Conservation (phyloP, 23 red algal genomes). For the Gracilaria caudata region DNA sequence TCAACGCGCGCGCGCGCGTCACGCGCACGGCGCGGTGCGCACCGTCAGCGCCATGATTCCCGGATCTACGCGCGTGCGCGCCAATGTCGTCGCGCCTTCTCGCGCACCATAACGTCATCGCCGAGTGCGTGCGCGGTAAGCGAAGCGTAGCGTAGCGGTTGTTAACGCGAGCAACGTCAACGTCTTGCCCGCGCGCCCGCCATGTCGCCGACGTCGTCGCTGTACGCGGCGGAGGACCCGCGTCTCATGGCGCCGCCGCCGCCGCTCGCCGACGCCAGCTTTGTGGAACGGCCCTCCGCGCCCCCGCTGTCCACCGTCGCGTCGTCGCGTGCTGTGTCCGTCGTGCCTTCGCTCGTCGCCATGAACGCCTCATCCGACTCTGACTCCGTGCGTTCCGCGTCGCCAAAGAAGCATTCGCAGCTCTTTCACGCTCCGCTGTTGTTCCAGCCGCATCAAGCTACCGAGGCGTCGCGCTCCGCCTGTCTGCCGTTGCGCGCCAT, state of each 20-base stretch:
- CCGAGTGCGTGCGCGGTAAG: neutral
- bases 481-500: conserved; percentile 16
- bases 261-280: neutral
- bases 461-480: conserved; percentile 28
- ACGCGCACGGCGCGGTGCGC: conserved; percentile 35
- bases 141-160: neutral
- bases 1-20: conserved; percentile 14
- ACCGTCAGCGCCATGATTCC: conserved; percentile 18
- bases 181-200: conserved; percentile 16
- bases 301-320: conserved; percentile 33
- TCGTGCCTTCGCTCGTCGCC: conserved; percentile 26
- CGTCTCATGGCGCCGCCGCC: neutral
- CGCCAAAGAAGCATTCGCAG: conserved; percentile 8
- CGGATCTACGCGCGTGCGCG: conserved; percentile 1
- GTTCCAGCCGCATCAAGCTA: conserved; percentile 21
- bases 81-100: neutral
- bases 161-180: conserved; percentile 27
- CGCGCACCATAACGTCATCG: conserved; percentile 15
- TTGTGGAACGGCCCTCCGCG: conserved; percentile 39
- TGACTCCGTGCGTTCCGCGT: conserved; percentile 1
- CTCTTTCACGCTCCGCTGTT: neutral
- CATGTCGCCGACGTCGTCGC: conserved; percentile 17
- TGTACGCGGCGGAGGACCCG: neutral
- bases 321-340: neutral
- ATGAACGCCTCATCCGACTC: conserved; percentile 43